Percentiles rank a stretch among this genome's conserved stretches.
Conservation (phyloP, 23 red algal species). For the Pyropia yezoensis region DNA sequence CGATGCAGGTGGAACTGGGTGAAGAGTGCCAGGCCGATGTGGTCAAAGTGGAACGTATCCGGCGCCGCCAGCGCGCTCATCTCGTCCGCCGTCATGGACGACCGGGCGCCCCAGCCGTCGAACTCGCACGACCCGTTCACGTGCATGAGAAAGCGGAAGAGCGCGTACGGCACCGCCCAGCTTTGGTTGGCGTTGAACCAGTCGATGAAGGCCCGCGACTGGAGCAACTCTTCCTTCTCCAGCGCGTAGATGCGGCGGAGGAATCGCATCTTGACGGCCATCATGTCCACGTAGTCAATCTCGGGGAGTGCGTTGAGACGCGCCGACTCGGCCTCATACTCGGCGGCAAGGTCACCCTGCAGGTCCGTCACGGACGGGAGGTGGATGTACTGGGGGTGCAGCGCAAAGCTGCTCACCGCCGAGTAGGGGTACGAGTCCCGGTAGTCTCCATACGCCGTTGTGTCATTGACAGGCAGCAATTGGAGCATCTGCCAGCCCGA, state of each 20-base stretch:
- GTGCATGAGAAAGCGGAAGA: constrained; percentile 71
- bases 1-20: constrained; percentile 89
- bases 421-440: constrained; percentile 86
- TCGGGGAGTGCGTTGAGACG: constrained; percentile 36
- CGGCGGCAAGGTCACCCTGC: constrained; percentile 3
- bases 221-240: constrained; percentile 47
- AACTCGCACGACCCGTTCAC: constrained; percentile 52
- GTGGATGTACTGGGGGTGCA: constrained; percentile 88
- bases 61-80: constrained; percentile 45
- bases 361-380: constrained; percentile 41
- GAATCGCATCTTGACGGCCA: constrained; percentile 57
- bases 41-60: constrained; percentile 74
- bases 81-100: constrained; percentile 11
- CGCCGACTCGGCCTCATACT: constrained; percentile 33
- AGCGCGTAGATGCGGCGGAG: constrained; percentile 46
- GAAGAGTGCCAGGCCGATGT: constrained; percentile 63
- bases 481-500: constrained; percentile 77
- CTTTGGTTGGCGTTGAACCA: constrained; percentile 67
- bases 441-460: constrained; percentile 28
- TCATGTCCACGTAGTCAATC: constrained; percentile 65
- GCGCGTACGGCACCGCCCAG: constrained; percentile 82
- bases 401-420: constrained; percentile 55
- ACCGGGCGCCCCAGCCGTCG: constrained; percentile 61
- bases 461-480: constrained; percentile 89
- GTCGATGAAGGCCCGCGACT: constrained; percentile 36